Conservation (phyloP, 257 asterid species). For the Gentiana macrophylla region DNA sequence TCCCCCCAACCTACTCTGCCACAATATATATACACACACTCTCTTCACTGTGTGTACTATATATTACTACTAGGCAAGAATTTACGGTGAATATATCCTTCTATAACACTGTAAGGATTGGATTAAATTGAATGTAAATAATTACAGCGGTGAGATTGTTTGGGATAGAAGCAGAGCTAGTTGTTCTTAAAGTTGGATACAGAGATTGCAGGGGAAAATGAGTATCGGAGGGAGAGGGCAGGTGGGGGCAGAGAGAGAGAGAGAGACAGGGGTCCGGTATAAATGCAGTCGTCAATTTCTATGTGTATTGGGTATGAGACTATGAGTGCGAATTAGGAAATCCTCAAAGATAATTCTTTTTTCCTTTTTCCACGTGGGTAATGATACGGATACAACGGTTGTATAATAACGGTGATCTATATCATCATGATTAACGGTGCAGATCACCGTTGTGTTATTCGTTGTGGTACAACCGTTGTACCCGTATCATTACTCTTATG, state of each 20-base stretch:
- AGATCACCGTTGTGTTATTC: no score
- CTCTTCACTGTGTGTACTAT: background rate
- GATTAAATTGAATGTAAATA: background rate
- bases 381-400: no score
- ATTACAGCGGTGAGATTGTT: background rate
- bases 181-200: no score
- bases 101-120: background rate
- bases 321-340: background rate
- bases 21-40: background rate
- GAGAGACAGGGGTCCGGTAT: slow-evolving; percentile 3
- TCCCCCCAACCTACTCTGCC: background rate
- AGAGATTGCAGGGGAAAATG: background rate
- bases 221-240: background rate
- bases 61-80: background rate
- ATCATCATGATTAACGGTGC: no score
- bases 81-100: background rate
- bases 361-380: background rate
- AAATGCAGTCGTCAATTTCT: slow-evolving; percentile 7
- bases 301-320: background rate
- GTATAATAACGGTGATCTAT: no score
- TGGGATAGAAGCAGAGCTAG: background rate
- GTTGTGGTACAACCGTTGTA: no score
- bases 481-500: background rate
- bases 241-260: background rate
- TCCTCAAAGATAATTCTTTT: background rate